Conservation (phyloP, 2,329 filamentous ascomycete species). For the Phialophora verrucosa region DNA sequence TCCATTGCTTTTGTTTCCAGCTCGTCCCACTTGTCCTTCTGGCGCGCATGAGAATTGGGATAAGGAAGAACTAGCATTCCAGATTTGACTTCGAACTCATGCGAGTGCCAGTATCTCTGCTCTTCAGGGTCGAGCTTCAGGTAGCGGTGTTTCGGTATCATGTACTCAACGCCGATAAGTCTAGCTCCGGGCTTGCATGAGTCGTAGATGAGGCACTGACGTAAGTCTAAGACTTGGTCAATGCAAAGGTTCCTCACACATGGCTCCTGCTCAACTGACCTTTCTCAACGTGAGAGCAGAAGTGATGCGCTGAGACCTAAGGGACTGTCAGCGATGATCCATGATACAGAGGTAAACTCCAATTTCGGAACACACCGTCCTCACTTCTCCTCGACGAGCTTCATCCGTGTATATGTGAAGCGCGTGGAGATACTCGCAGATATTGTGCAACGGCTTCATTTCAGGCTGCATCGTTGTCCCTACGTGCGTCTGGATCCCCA, state of each 20-base stretch:
- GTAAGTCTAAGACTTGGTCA: constrained; percentile 62
- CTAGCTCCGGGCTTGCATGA: constrained; percentile 68
- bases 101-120: constrained; percentile 54
- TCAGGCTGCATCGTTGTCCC: constrained; percentile 43
- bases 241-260: background rate
- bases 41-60: constrained; percentile 50
- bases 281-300: constrained; percentile 77
- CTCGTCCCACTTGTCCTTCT: constrained; percentile 70
- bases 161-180: constrained; percentile 82
- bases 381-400: constrained; percentile 52
- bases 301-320: constrained; percentile 76
- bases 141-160: constrained; percentile 75
- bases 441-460: constrained; percentile 72
- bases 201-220: constrained; percentile 88
- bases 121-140: constrained; percentile 69
- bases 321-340: background rate
- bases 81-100: constrained; percentile 74
- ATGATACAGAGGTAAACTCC: background rate
- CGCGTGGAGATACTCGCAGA: constrained; percentile 86
- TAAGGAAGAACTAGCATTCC: constrained; percentile 82
- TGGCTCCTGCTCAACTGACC: constrained; percentile 43
- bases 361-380: constrained; percentile 50
- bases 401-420: constrained; percentile 83
- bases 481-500: constrained; percentile 38
- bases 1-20: constrained; percentile 83